Evolutionary conservation across 768 basidiomycete genomes (phyloP).

Genomic region (Tricholoma sp.): DNA sequence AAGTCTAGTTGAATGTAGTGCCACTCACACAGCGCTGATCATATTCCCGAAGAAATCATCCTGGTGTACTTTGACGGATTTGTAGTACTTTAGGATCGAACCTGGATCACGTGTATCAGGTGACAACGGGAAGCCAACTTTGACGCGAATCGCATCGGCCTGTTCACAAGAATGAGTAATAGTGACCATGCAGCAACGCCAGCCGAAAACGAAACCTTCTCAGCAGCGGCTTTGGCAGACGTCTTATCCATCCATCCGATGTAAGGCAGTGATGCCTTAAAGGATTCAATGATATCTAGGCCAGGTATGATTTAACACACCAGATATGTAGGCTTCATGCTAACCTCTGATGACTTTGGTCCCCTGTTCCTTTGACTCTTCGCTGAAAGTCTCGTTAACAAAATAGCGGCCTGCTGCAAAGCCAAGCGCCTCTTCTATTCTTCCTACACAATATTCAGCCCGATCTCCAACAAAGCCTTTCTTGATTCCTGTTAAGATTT

Average conservation of each 20-base stretch:
- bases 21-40: slow-evolving; percentile 49
- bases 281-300: slow-evolving; percentile 74
- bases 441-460: slow-evolving; percentile 73
- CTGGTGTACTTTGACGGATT: slow-evolving; percentile 54
- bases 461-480: slow-evolving; percentile 82
- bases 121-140: slow-evolving; percentile 89
- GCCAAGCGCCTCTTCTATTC: slow-evolving; percentile 73
- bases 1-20: neutral
- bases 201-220: slow-evolving; percentile 52
- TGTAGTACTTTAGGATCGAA: slow-evolving; percentile 73
- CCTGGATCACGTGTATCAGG: slow-evolving; percentile 73
- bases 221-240: slow-evolving; percentile 74
- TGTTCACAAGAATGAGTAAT: slow-evolving; percentile 22
- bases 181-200: neutral
- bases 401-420: slow-evolving; percentile 89
- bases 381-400: slow-evolving; percentile 76
- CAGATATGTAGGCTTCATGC: slow-evolving; percentile 8
- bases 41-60: slow-evolving; percentile 84
- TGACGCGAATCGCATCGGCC: slow-evolving; percentile 80
- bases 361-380: slow-evolving; percentile 73
- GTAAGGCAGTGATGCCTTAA: slow-evolving; percentile 67
- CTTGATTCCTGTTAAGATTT: slow-evolving; percentile 77
- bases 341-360: slow-evolving; percentile 77
- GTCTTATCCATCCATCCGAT: slow-evolving; percentile 91
- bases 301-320: slow-evolving; percentile 4